phyloP scores from a whole-genome alignment of 2,329 filamentous ascomycete genomes.

The Colletotrichum godetiae region DNA sequence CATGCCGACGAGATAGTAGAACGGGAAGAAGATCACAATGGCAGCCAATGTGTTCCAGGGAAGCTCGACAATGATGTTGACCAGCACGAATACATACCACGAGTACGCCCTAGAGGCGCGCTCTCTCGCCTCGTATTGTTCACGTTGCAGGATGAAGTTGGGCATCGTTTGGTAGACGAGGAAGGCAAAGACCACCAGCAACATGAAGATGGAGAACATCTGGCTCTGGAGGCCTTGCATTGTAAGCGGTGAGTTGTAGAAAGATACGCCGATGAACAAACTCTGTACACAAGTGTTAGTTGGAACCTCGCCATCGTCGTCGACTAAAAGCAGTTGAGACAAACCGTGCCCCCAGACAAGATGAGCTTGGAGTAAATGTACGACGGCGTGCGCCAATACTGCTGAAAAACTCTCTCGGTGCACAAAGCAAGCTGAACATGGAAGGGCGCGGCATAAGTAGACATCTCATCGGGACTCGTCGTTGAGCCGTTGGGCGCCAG shows the following conservation, averaged over 20 bases:
- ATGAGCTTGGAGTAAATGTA: conserved; percentile 80
- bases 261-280: conserved; percentile 74
- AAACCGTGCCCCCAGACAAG: conserved; percentile 59
- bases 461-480: conserved; percentile 39
- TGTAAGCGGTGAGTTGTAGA: conserved; percentile 66
- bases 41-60: conserved; percentile 73
- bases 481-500: background rate
- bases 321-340: background rate
- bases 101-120: conserved; percentile 72
- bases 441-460: conserved; percentile 78
- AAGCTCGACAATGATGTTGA: conserved; percentile 74
- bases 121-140: conserved; percentile 75
- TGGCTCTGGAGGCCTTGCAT: conserved; percentile 74
- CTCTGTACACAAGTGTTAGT: conserved; percentile 40
- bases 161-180: conserved; percentile 72
- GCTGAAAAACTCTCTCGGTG: conserved; percentile 74
- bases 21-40: conserved; percentile 70
- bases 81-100: conserved; percentile 74
- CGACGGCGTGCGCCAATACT: conserved; percentile 81
- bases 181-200: conserved; percentile 72
- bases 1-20: conserved; percentile 75
- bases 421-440: conserved; percentile 68
- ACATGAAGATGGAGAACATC: conserved; percentile 74
- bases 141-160: conserved; percentile 72
- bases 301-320: background rate